Conservation (phyloP, 2,329 filamentous ascomycete genomes). For the Ceratocystis cacaofunesta region DNA sequence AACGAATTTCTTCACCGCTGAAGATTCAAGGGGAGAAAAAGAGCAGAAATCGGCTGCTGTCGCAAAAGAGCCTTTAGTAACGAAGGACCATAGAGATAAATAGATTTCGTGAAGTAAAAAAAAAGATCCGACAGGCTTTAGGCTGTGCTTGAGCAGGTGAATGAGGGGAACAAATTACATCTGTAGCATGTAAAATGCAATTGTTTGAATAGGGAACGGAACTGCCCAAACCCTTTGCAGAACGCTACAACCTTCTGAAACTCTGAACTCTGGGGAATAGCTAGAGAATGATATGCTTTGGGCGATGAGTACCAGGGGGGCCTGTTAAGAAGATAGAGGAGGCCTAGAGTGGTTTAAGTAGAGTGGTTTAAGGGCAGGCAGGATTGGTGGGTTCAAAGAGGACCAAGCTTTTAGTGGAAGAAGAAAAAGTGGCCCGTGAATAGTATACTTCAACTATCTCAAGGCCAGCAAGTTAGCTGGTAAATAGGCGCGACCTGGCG, state of each 20-base stretch:
- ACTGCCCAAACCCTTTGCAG: not conserved
- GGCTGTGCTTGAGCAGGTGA: not conserved
- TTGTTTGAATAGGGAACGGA: not conserved
- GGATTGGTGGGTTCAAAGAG: not conserved
- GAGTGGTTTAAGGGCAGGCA: not conserved
- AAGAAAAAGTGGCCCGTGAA: not conserved
- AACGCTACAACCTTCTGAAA: slow-evolving; percentile 11
- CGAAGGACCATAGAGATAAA: not conserved
- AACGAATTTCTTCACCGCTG: slow-evolving; percentile 5
- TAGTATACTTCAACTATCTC: not conserved
- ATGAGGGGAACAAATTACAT: not conserved
- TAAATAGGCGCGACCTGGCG: too few species aligned
- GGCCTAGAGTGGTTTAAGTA: not conserved
- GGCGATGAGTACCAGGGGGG: not conserved
- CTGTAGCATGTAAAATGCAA: not conserved
- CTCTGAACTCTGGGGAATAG: slow-evolving; percentile 4
- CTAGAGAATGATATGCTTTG: not conserved
- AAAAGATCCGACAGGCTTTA: not conserved
- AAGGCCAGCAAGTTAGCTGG: not conserved
- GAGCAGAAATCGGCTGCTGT: not conserved
- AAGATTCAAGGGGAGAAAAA: not conserved
- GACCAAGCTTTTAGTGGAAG: slow-evolving; percentile 2
- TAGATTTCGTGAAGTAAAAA: not conserved
- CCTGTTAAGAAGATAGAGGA: not conserved
- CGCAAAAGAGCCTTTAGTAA: not conserved